Evolutionary conservation across 163 green algal species (phyloP).

Genomic region (Dunaliella salina): DNA sequence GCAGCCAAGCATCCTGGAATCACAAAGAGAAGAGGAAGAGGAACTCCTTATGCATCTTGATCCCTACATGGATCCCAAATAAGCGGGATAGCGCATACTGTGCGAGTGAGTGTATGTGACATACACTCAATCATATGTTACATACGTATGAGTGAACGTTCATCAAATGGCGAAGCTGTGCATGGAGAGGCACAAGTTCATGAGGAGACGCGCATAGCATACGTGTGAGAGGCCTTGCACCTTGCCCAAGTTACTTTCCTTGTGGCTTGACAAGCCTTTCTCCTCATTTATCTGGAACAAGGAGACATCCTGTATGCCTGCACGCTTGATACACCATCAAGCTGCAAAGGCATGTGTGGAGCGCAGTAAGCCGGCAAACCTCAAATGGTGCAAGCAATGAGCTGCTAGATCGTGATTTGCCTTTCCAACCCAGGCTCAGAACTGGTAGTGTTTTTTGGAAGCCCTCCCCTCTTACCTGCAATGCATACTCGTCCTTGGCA

Average conservation of each 20-base stretch:
- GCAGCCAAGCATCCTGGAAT: slow-evolving; percentile 6
- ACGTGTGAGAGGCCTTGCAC: too few species aligned
- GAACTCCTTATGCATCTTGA: not conserved
- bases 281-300: too few species aligned
- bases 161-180: not conserved
- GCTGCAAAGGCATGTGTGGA: too few species aligned
- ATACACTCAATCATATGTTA: too few species aligned
- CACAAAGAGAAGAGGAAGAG: not conserved
- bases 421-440: not conserved
- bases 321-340: too few species aligned
- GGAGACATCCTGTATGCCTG: too few species aligned
- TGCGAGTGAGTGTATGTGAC: too few species aligned
- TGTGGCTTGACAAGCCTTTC: too few species aligned
- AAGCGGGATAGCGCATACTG: too few species aligned
- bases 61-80: too few species aligned
- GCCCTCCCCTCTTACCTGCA: not conserved
- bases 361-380: not conserved
- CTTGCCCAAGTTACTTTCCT: too few species aligned
- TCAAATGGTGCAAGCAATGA: not conserved
- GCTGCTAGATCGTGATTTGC: not conserved
- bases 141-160: not conserved
- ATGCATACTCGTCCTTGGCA: not conserved
- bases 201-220: too few species aligned
- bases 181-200: not conserved
- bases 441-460: not conserved